Evolutionary conservation across 140 eudicot genomes (phyloP).

Genomic region (Anethum foeniculum): DNA sequence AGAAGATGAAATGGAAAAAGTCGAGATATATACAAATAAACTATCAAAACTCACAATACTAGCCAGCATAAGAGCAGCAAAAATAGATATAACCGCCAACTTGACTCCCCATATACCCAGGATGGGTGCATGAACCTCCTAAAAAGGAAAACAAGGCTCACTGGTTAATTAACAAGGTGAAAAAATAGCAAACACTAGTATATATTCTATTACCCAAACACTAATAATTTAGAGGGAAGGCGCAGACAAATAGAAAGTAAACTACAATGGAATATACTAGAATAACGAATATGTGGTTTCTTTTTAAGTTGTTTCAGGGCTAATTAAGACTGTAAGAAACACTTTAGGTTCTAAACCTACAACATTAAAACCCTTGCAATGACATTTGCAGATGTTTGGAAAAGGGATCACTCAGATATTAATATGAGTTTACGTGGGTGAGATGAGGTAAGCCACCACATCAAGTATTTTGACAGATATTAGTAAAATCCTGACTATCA

Average conservation of each 20-base stretch:
- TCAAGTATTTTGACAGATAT: neutral
- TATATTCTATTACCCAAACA: neutral
- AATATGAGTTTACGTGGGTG: neutral
- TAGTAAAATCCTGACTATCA: neutral
- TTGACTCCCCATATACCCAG: slow-evolving; percentile 83
- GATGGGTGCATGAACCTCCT: slow-evolving; percentile 96
- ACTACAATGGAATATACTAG: neutral
- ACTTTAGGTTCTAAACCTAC: neutral
- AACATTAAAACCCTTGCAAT: neutral
- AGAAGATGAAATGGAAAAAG: neutral
- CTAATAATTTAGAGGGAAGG: neutral
- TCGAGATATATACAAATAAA: neutral
- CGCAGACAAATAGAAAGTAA: neutral
- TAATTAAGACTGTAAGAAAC: neutral
- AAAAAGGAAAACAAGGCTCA: slow-evolving; percentile 14
- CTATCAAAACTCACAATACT: slow-evolving; percentile 67
- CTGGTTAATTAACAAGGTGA: neutral
- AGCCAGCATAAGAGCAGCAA: slow-evolving; percentile 78
- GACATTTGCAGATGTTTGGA: neutral
- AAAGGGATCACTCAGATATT: neutral
- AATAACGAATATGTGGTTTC: too few relatives aligned
- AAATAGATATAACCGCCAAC: slow-evolving; percentile 52
- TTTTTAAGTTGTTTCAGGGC: neutral
- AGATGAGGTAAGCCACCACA: neutral
- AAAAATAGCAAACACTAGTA: neutral